Evolutionary conservation across 208 protist species (phyloP).

Genomic region (Leishmania tarentolae): DNA sequence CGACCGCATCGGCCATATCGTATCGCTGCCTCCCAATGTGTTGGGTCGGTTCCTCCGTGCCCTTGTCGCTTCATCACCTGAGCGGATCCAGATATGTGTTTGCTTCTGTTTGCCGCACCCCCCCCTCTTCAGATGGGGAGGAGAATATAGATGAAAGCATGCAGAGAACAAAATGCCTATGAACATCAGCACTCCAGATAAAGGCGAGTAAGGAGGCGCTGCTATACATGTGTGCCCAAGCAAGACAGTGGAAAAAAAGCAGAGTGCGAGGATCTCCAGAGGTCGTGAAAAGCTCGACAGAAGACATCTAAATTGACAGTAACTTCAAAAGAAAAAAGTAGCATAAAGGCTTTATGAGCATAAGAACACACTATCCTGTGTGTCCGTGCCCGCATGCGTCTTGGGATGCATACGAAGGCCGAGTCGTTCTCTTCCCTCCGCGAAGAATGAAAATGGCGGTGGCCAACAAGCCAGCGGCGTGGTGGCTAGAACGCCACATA

Average conservation of each 20-base stretch:
- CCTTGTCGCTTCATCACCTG: neutral
- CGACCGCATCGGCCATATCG: neutral
- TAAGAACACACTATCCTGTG: neutral
- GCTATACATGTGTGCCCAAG: conserved; percentile 2
- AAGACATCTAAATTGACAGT: neutral
- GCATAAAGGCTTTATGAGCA: neutral
- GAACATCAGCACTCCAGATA: neutral
- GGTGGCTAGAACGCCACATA: neutral
- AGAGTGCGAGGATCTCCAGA: neutral
- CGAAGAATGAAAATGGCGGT: neutral
- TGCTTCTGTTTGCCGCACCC: neutral
- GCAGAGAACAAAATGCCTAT: neutral
- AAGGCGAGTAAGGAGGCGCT: neutral
- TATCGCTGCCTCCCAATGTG: neutral
- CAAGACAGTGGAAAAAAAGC: neutral
- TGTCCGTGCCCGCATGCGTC: neutral
- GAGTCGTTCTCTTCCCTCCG: neutral
- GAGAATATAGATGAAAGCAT: neutral
- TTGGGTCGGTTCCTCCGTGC: neutral
- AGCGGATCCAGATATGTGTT: neutral
- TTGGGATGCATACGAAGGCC: neutral
- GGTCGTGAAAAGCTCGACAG: neutral
- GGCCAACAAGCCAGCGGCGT: neutral
- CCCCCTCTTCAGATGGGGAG: neutral
- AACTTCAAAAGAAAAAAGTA: neutral